Evolutionary conservation across 805 yeast genomes (phyloP).

Genomic region (Candida palmyrensis): DNA sequence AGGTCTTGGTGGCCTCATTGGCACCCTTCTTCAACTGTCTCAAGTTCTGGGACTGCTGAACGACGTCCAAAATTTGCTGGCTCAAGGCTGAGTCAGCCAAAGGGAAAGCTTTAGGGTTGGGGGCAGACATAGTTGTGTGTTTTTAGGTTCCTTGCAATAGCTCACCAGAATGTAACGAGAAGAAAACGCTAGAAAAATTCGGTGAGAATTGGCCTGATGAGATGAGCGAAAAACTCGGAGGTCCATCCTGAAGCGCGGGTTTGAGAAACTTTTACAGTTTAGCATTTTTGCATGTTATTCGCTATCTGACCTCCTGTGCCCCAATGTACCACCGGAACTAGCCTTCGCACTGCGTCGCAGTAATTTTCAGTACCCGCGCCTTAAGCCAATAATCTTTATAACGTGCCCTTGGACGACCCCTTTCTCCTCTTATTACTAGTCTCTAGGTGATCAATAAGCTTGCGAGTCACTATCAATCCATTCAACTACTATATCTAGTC

Average conservation of each 20-base stretch:
- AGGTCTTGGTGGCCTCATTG: slow-evolving; percentile 97
- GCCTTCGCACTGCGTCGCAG: background rate
- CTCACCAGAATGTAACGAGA: slow-evolving; percentile 24
- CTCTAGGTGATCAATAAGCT: background rate
- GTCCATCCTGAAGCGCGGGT: slow-evolving; percentile 6
- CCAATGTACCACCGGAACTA: background rate
- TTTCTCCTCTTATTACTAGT: background rate
- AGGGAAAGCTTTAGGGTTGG: slow-evolving; percentile 99
- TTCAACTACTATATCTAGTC: slow-evolving; percentile 11
- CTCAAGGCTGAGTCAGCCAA: slow-evolving; percentile 93
- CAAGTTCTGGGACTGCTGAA: slow-evolving; percentile 95
- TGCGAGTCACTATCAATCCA: slow-evolving; percentile 1
- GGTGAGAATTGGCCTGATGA: slow-evolving; percentile 1
- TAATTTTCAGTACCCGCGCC: slow-evolving; percentile 1
- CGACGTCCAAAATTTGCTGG: slow-evolving; percentile 96
- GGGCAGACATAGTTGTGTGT: slow-evolving; percentile 58
- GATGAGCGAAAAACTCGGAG: slow-evolving; percentile 4
- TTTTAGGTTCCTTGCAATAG: slow-evolving; percentile 50
- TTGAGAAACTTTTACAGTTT: slow-evolving; percentile 2
- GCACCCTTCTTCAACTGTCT: slow-evolving; percentile 99
- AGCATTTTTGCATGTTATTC: too few relatives aligned
- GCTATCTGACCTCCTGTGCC: slow-evolving; percentile 1
- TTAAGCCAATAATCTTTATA: slow-evolving; percentile 2
- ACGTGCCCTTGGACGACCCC: background rate
- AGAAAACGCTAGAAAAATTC: slow-evolving; percentile 4